Conservation (phyloP, 805 yeast species). For the Wickerhamiella vanderwaltii region DNA sequence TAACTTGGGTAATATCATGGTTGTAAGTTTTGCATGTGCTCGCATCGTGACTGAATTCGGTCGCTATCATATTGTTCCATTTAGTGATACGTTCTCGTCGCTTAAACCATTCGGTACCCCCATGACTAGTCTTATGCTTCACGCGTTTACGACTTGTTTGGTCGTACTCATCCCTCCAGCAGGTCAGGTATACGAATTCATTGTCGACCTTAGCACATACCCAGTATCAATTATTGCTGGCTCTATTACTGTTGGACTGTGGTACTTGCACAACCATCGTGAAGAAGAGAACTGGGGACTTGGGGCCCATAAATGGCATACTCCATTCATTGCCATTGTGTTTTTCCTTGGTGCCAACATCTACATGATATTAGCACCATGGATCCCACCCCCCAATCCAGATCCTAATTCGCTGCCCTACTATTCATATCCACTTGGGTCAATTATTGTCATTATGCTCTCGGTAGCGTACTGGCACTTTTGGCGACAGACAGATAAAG, state of each 20-base stretch:
- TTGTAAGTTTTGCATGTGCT: conserved; percentile 50
- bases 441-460: conserved; percentile 33
- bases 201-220: conserved; percentile 49
- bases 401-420: conserved; percentile 35
- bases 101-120: conserved; percentile 31
- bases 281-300: conserved; percentile 33
- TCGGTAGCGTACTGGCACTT: conserved; percentile 35
- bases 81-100: conserved; percentile 35
- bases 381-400: conserved; percentile 39
- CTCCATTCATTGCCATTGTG: conserved; percentile 24
- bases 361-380: conserved; percentile 44
- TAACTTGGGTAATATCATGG: conserved; percentile 52
- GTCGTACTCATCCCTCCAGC: conserved; percentile 49
- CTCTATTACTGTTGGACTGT: conserved; percentile 40
- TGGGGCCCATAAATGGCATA: conserved; percentile 22
- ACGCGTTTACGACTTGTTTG: conserved; percentile 44
- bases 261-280: conserved; percentile 37
- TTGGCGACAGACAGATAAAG: conserved; percentile 29
- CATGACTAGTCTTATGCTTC: conserved; percentile 37
- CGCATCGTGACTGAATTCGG: conserved; percentile 49
- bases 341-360: conserved; percentile 37
- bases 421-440: conserved; percentile 47
- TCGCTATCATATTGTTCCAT: conserved; percentile 39
- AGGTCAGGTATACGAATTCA: conserved; percentile 50
- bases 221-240: conserved; percentile 52